Evolutionary conservation across 2,329 filamentous ascomycete species (phyloP), one percentile per base, ranked within the genome.

Genomic region (Orbilia ellipsospora): DNA sequence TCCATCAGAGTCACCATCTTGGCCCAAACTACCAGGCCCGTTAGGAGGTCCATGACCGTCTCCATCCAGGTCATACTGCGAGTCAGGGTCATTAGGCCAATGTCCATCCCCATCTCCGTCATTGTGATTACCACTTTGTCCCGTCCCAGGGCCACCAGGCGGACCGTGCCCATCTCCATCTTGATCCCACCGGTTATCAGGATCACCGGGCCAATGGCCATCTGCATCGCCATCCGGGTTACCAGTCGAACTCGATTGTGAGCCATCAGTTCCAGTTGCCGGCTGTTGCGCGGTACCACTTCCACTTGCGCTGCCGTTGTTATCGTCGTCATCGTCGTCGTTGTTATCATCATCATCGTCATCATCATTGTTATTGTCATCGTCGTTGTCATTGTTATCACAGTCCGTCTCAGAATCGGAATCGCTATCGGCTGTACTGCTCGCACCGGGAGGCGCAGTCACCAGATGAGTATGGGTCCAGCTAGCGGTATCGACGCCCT

Each of bases 401-500:
- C 23, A 23, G 4, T 23, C 23, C 23, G 23, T 23, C 2, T 23
- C 23, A 23, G 23, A 23, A 23, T 23, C 4, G 4, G 23, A 23
- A 23, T 23, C 23, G 40, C 23, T 23, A 23, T 23, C 23, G 23
- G 23, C 23, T 23, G 23, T 23, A 23, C 23, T 23, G 23, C 13
- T 65, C 13, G 15, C 36, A 20, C 26, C 36, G 20, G 65, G 59
- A 4, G 66, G 57, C 16, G 15, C 59, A 1, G 57, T 70, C 4
- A 72, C 51, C 18, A 62, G 44, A 55, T 73, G 60, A 5, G 44
- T n/a, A 50, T 73, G 68, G 20, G 60, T 65, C 60, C 68, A 73
- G 45, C 31, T 51, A 8, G 60, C 68, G 2, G 68, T 73, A 61
- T 65, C 60, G 2, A 36, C 20, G 3, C 36, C 54, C 16, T 73